These are phyloP conservation scores for Magnusiomyces tetraspermus DNA, from an alignment of 1,139 yeast species.

Conservation along the genomic window DNA sequence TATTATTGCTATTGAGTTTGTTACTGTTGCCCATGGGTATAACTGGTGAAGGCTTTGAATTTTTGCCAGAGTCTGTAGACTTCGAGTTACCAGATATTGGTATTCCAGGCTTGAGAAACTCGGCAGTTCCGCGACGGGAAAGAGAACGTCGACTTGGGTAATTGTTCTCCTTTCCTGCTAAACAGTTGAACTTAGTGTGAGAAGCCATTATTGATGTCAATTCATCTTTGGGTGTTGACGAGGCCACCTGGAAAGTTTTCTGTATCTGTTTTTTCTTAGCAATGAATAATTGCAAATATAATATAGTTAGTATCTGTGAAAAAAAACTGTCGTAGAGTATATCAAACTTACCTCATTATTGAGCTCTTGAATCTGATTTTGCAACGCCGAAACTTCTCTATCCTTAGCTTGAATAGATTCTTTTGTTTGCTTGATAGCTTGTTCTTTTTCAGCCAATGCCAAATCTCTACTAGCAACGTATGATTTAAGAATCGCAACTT, in stretches of 20 bases:
- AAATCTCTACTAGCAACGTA: constrained; percentile 7
- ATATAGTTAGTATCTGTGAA: too few relatives aligned
- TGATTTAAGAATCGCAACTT: constrained; percentile 3
- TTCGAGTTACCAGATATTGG: constrained; percentile 4
- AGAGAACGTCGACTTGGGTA: background rate
- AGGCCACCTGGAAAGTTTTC: background rate
- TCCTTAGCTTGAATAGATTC: constrained; percentile 7
- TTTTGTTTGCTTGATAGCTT: constrained; percentile 4
- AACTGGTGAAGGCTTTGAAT: background rate
- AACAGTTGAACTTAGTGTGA: constrained; percentile 6
- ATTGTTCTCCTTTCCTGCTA: background rate
- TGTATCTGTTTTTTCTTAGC: too few relatives aligned
- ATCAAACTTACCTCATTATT: constrained; percentile 14
- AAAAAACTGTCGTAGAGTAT: too few relatives aligned
- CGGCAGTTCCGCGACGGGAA: background rate
- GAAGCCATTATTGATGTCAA: background rate
- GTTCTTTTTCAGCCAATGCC: constrained; percentile 7
- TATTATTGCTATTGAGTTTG: background rate
- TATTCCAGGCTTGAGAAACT: constrained; percentile 2
- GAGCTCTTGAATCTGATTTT: constrained; percentile 11
- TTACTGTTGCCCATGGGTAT: too few relatives aligned
- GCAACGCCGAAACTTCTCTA: constrained; percentile 1
- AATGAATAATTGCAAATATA: too few relatives aligned
- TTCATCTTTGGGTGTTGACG: background rate
- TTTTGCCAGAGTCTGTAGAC: background rate